Percentiles rank a stretch among this genome's conserved stretches.
These are phyloP conservation scores for Sporisorium graminicola DNA, from an alignment of 1,284 basidiomycete genomes.

Conservation along the genomic window DNA sequence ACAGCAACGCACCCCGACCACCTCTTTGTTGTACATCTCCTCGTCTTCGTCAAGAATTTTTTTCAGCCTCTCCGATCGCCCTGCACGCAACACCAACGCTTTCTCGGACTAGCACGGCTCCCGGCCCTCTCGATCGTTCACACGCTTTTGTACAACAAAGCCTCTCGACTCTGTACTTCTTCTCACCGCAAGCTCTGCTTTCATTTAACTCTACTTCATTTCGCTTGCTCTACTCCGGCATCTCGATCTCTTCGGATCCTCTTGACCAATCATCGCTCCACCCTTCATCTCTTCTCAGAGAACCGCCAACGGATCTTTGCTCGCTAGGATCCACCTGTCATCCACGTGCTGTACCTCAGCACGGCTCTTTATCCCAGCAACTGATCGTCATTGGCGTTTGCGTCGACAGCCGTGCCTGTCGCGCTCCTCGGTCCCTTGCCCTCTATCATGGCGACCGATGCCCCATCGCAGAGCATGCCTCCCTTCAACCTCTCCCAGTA, in stretches of 20 bases:
- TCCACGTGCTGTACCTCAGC: slow-evolving; percentile 16
- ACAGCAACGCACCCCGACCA: background rate
- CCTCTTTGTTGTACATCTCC: background rate
- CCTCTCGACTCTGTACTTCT: background rate
- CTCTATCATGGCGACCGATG: slow-evolving; percentile 25
- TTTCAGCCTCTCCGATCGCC: background rate
- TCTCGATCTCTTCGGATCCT: background rate
- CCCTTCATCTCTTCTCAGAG: background rate
- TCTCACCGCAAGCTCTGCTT: slow-evolving; percentile 2
- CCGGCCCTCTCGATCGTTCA: background rate
- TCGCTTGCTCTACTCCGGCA: background rate
- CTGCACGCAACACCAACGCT: background rate
- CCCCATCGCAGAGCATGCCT: slow-evolving; percentile 27
- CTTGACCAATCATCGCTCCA: background rate
- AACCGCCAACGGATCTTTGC: background rate
- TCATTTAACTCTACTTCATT: slow-evolving; percentile 12
- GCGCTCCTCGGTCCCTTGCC: background rate
- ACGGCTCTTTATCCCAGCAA: slow-evolving; percentile 1
- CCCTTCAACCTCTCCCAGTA: slow-evolving; percentile 31
- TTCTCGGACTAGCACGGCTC: no score
- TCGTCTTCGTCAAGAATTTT: background rate
- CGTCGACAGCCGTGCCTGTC: slow-evolving; percentile 25
- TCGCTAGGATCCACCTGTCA: background rate
- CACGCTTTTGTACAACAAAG: background rate
- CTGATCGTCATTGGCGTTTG: slow-evolving; percentile 6